Conservation (phyloP, 208 protist genomes). For the Crithidia thermophila region DNA sequence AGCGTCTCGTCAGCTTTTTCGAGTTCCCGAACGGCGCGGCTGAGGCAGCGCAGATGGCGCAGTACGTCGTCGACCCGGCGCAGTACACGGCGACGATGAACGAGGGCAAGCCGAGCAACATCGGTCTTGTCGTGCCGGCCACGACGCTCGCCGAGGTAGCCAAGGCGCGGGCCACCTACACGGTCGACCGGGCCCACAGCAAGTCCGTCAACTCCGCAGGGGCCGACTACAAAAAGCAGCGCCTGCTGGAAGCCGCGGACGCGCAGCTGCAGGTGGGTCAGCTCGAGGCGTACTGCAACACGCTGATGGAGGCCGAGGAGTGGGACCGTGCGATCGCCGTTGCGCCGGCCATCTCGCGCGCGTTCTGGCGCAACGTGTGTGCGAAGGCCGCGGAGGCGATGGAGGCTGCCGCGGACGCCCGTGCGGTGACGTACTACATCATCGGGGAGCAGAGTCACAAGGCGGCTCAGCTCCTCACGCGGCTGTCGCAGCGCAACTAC, state of each 20-base stretch:
- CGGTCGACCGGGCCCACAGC: constrained; percentile 68
- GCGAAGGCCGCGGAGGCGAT: constrained; percentile 70
- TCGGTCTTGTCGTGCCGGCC: constrained; percentile 51
- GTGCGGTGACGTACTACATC: constrained; percentile 80
- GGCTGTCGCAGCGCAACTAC: constrained; percentile 42
- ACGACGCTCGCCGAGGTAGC: constrained; percentile 50
- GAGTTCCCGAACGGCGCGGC: constrained; percentile 73
- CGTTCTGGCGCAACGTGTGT: constrained; percentile 86
- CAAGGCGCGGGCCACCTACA: constrained; percentile 46
- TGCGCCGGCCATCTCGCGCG: constrained; percentile 82
- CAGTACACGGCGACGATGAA: constrained; percentile 33
- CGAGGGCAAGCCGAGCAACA: constrained; percentile 34
- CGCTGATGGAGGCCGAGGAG: constrained; percentile 83
- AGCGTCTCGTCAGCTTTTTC: constrained; percentile 71
- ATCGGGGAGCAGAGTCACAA: constrained; percentile 71
- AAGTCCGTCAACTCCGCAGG: constrained; percentile 64
- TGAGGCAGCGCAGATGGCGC: constrained; percentile 62
- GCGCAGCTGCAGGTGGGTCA: constrained; percentile 75
- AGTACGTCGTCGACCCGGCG: constrained; percentile 43
- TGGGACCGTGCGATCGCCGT: constrained; percentile 91
- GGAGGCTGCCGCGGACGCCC: constrained; percentile 61
- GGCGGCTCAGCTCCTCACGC: constrained; percentile 62
- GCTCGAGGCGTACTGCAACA: constrained; percentile 78
- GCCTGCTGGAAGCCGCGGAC: constrained; percentile 75
- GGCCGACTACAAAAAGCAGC: constrained; percentile 55